Conservation (phyloP, 345 rosid genomes). For the Eucalyptus marginata region DNA sequence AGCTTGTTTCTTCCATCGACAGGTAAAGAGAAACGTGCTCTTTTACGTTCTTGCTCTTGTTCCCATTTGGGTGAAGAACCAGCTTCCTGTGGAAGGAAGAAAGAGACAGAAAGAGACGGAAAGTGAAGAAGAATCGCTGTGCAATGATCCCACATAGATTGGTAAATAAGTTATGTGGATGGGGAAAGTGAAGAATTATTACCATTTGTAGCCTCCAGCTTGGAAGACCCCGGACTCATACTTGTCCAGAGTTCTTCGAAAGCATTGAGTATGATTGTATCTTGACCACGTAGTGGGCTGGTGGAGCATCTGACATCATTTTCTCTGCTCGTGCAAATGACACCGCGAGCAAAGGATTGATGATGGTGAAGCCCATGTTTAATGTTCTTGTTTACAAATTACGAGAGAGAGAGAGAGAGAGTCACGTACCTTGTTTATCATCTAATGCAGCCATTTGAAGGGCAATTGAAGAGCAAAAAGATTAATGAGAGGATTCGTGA, state of each 20-base stretch:
- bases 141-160: background rate
- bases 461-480: background rate
- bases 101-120: background rate
- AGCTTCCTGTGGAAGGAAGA: constrained; percentile 25
- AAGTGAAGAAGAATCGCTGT: background rate
- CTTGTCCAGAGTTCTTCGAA: constrained; percentile 21
- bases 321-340: no score
- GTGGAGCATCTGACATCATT: constrained; percentile 35
- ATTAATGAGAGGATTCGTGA: background rate
- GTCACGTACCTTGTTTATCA: background rate
- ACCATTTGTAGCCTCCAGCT: constrained; percentile 77
- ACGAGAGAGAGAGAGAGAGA: background rate
- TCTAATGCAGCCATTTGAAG: constrained; percentile 2
- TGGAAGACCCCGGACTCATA: constrained; percentile 55
- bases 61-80: constrained; percentile 53
- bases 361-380: background rate
- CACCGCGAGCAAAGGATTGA: background rate
- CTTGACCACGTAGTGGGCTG: constrained; percentile 38
- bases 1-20: constrained; percentile 25
- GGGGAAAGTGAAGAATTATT: background rate
- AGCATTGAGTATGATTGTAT: constrained; percentile 40
- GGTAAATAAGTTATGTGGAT: background rate
- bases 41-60: constrained; percentile 38
- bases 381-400: background rate
- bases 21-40: constrained; percentile 45